Evolutionary conservation across 192 early-diverging fungal species (phyloP).

Genomic region (Backusella liffmaniae): DNA sequence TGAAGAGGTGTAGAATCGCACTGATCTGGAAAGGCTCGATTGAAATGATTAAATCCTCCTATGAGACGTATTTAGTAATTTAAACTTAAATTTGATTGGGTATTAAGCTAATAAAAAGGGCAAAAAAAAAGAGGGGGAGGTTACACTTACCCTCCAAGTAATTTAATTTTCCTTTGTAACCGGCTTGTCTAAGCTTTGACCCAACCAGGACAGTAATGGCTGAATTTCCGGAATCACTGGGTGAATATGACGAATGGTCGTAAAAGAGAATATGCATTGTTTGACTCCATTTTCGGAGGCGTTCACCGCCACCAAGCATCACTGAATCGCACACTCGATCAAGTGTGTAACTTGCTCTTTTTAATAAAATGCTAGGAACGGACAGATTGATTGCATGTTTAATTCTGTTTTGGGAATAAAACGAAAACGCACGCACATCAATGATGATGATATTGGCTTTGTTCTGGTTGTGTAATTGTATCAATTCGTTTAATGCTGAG

Average conservation of each 20-base stretch:
- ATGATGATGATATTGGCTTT: constrained; percentile 29
- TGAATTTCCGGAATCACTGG: constrained; percentile 16
- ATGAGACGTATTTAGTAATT: constrained; percentile 2
- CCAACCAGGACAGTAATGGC: constrained; percentile 1
- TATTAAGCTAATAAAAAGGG: not conserved
- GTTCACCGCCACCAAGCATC: constrained; percentile 7
- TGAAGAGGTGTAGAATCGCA: constrained; percentile 23
- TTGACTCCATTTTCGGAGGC: constrained; percentile 48
- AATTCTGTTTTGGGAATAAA: constrained; percentile 48
- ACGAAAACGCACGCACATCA: constrained; percentile 63
- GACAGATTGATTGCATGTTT: constrained; percentile 60
- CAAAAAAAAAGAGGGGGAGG: not conserved
- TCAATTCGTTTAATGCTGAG: not conserved
- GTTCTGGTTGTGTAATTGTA: not conserved
- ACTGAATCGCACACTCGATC: constrained; percentile 56
- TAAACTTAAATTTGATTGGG: not conserved
- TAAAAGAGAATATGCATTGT: constrained; percentile 64
- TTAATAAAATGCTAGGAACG: constrained; percentile 67
- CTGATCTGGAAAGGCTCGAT: constrained; percentile 10
- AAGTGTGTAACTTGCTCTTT: constrained; percentile 54
- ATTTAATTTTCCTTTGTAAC: constrained; percentile 35
- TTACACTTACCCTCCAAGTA: constrained; percentile 44
- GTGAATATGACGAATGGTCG: constrained; percentile 52
- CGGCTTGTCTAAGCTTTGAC: constrained; percentile 59
- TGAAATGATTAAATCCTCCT: constrained; percentile 46